These are phyloP conservation scores for Fusarium sp. DNA, from an alignment of 2,329 filamentous ascomycete genomes.

Conservation along the genomic window DNA sequence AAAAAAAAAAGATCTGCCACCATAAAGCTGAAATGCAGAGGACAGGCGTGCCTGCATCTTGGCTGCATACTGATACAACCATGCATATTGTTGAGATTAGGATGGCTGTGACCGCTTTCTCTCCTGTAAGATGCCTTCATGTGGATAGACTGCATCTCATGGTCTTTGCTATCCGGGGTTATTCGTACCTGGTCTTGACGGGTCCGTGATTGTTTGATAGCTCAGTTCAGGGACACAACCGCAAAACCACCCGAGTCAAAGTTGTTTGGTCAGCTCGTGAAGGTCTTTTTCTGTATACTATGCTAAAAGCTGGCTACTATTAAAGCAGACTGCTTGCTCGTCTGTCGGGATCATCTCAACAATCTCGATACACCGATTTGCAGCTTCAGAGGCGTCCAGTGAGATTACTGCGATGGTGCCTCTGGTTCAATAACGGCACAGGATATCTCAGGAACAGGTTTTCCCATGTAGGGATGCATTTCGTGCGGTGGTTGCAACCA, in stretches of 20 bases:
- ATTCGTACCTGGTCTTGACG: background rate
- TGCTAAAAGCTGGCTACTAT: background rate
- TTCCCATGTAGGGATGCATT: conserved; percentile 9
- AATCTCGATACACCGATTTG: conserved; percentile 1
- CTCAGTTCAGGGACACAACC: background rate
- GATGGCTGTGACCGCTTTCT: background rate
- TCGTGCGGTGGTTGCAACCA: conserved; percentile 25
- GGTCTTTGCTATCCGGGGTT: background rate
- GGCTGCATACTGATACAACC: conserved; percentile 2
- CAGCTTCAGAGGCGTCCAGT: conserved; percentile 1
- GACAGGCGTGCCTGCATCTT: conserved; percentile 13
- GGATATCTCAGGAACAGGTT: background rate
- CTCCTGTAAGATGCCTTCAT: background rate
- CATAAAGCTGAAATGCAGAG: conserved; percentile 8
- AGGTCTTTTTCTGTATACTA: background rate
- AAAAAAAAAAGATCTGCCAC: background rate
- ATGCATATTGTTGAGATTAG: conserved; percentile 9
- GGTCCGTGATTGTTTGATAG: background rate
- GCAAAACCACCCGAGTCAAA: background rate
- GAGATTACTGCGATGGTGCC: background rate
- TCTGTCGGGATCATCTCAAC: background rate
- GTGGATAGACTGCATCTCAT: background rate
- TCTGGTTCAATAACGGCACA: conserved; percentile 3
- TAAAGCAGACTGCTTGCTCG: background rate
- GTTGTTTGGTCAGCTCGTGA: background rate